Evolutionary conservation across 1,284 basidiomycete genomes (phyloP), one percentile per base, ranked within the genome.

Genomic region (Ustilago xerochloae): DNA sequence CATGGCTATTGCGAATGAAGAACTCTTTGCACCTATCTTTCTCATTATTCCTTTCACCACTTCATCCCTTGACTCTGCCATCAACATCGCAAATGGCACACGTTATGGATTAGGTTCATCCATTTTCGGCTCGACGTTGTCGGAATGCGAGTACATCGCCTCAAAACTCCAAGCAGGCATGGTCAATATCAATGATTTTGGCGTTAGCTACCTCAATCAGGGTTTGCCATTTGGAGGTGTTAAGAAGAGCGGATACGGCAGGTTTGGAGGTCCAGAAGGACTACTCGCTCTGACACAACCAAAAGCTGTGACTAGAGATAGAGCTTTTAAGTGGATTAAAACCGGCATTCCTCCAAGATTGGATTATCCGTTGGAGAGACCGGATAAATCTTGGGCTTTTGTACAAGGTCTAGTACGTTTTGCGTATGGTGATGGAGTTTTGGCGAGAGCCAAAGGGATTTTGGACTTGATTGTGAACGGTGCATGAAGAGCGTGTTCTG

Each of bases 41-140:
- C 67, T 82, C 32, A 62, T 83, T 49, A 74, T 84, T 62, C 53
- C 78, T 43, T 83, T 73, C 63, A 29, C 63, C 80, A 89, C 92
- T 6, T 86, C 93, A 35, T 90, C 94, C 1, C 86, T 95, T 43
- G 91, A 94, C 1, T 90, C 95, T 75, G 94, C 93, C 0, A 88
- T 97, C 63, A 88, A 88, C 49, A 90, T 95, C 71, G 93, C 96
- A 0, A 97, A 97, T 81, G 88, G 88, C 15, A 93, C 93, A 1
- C 88, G 89, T 32, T 98, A 93, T 84, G 96, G 92, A 9, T 89
- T 99, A n/a, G 96, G 95, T 45, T 93, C 93, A 1, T 92, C 92
- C 61, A 93, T 99, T n/a, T 98, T 95, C 82, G 95, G 95, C 9
- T 90, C 90, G 12, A 89, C 91, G 79, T 89, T 91, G 80, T 87